Evolutionary conservation across 2,329 filamentous ascomycete species (phyloP), one percentile per base, ranked within the genome.

Genomic region (Paecilomyces dactylethromorphus): DNA sequence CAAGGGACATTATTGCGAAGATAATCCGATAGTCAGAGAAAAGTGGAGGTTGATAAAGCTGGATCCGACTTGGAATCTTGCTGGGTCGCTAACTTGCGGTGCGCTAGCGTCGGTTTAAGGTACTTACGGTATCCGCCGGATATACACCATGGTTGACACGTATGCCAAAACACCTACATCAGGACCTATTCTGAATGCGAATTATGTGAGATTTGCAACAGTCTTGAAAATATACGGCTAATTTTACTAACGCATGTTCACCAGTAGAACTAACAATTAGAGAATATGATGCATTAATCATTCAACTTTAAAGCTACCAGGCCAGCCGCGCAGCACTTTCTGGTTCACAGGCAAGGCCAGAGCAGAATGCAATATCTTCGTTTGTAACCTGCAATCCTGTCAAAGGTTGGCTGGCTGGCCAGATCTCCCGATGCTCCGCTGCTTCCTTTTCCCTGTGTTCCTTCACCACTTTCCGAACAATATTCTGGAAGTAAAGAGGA

Each of bases 401-500:
- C n/a, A 45, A 45, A 7, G 39, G 39, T 52, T 62, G 78, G 51
- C 71, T 73, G 1, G 70, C 81, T 0, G 82, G 82, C 81, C 81
- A 84, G 56, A 84, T 81, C 69, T 84, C 78, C 33, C 68, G 62
- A 7, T 76, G 77, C 0, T 67, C 73, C 2, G 69, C 69, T 64
- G 76, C 74, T 68, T 85, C 82, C 24, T 72, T 71, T 60, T 77
- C 71, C 61, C 76, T 71, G 62, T 85, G 82, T 39, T 76, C 74
- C 31, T 73, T 74, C 33, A 85, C 70, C 15, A 76, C 67, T 49
- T 83, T 77, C 2, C 82, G 79, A 33, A 81, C 77, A 2, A 71
- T 69, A 52, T 77, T 77, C 73, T 85, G 82, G 76, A 85, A 84
- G 70, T 79, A 83, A 0, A 85, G 71, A 0, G 83, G 82, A 0